Percentiles rank a stretch among this genome's conserved stretches.
phyloP scores from a whole-genome alignment of 202 grass and related monocot species.

The Panicum hallii region DNA sequence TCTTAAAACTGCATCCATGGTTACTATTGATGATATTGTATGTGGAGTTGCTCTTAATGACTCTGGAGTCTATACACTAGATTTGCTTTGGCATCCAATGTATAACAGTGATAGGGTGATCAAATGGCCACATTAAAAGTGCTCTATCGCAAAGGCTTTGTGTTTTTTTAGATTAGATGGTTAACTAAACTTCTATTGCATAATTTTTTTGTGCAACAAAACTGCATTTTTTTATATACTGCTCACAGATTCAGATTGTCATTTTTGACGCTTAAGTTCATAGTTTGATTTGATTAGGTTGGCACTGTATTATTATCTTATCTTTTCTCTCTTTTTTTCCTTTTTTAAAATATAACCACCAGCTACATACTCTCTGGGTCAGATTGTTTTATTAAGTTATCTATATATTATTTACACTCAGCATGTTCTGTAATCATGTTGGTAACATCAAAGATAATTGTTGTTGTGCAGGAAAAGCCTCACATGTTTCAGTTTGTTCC shows the following conservation, averaged over 20 bases:
- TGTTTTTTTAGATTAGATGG: too few species aligned
- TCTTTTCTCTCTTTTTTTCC: not conserved
- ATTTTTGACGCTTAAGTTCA: not conserved
- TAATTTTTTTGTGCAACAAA: not conserved
- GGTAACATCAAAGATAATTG: slow-evolving; percentile 12
- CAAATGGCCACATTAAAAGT: slow-evolving; percentile 11
- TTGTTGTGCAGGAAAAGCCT: slow-evolving; percentile 88
- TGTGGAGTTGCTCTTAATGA: slow-evolving; percentile 11
- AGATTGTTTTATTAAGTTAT: slow-evolving; percentile 4
- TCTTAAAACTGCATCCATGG: not conserved
- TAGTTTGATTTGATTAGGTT: slow-evolving; percentile 22
- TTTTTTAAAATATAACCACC: not conserved
- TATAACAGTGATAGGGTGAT: not conserved
- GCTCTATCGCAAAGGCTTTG: not conserved
- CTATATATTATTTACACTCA: not conserved
- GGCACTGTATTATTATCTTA: not conserved
- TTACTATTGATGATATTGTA: not conserved
- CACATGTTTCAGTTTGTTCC: slow-evolving; percentile 97
- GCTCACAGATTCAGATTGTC: not conserved
- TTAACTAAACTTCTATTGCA: not conserved
- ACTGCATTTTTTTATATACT: slow-evolving; percentile 6
- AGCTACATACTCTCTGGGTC: not conserved
- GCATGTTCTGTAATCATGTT: not conserved
- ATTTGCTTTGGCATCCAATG: not conserved
- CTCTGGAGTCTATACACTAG: not conserved